phyloP scores from a whole-genome alignment of 345 rosid genomes.

The Salix arbutifolia region DNA sequence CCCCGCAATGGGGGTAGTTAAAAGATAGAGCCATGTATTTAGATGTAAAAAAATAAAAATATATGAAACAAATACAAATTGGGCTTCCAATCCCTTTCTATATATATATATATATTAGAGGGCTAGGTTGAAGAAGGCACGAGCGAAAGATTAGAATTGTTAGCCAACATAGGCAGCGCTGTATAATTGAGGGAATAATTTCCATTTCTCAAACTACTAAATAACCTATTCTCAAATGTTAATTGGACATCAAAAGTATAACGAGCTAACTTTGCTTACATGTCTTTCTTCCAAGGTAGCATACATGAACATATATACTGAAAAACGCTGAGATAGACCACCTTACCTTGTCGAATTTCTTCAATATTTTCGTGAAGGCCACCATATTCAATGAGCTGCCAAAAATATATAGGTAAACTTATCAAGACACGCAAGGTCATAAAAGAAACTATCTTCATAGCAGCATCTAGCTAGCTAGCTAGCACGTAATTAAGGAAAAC shows the following conservation, averaged over 20 bases:
- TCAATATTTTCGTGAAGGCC: conserved; percentile 83
- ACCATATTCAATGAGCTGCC: conserved; percentile 82
- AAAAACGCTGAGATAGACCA: conserved; percentile 4
- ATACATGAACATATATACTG: neutral
- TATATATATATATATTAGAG: too few species aligned
- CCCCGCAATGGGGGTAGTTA: too few species aligned
- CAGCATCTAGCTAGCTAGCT: neutral
- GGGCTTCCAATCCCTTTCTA: neutral
- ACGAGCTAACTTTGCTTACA: neutral
- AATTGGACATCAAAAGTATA: neutral
- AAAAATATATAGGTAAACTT: conserved; percentile 9
- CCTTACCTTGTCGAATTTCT: conserved; percentile 93
- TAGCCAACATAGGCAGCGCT: too few species aligned
- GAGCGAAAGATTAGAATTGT: too few species aligned
- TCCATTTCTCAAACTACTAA: too few species aligned
- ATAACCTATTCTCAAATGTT: neutral
- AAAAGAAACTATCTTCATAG: neutral
- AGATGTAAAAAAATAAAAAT: too few species aligned
- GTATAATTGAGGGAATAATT: too few species aligned
- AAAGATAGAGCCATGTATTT: too few species aligned
- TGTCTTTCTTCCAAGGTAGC: neutral
- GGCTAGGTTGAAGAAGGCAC: too few species aligned
- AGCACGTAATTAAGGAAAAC: neutral
- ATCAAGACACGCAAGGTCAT: conserved; percentile 7
- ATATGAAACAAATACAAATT: too few species aligned